Evolutionary conservation across 768 basidiomycete species (phyloP).

Genomic region (Termitomyces heimii): DNA sequence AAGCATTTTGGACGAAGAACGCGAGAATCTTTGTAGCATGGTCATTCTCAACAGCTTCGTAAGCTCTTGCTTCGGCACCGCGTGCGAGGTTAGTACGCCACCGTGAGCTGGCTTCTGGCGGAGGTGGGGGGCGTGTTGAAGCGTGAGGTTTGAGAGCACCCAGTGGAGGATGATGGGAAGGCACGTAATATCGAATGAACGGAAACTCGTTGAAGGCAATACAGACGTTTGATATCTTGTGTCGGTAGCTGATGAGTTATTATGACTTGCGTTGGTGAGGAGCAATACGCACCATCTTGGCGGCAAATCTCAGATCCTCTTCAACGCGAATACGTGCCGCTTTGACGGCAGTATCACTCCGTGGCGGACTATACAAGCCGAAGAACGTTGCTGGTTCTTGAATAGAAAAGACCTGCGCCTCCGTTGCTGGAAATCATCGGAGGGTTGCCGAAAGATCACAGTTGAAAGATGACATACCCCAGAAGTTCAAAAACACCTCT

Average conservation of each 20-base stretch:
- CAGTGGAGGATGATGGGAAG: slow-evolving; percentile 75
- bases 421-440: slow-evolving; percentile 50
- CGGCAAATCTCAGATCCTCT: slow-evolving; percentile 77
- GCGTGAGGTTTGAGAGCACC: slow-evolving; percentile 72
- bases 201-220: slow-evolving; percentile 91
- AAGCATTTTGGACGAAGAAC: slow-evolving; percentile 71
- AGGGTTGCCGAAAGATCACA: not conserved
- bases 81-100: slow-evolving; percentile 83
- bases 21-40: slow-evolving; percentile 80
- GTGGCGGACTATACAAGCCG: slow-evolving; percentile 82
- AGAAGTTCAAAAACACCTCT: slow-evolving; percentile 91
- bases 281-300: slow-evolving; percentile 51
- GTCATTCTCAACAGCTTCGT: slow-evolving; percentile 67
- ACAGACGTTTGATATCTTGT: slow-evolving; percentile 81
- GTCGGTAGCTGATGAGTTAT: not conserved
- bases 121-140: slow-evolving; percentile 61
- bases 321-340: slow-evolving; percentile 71
- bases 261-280: not conserved
- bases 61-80: slow-evolving; percentile 61
- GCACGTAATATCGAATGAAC: slow-evolving; percentile 87
- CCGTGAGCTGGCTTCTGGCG: slow-evolving; percentile 54
- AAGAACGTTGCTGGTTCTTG: slow-evolving; percentile 79
- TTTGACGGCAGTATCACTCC: slow-evolving; percentile 60
- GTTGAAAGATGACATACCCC: slow-evolving; percentile 53
- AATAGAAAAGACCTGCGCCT: slow-evolving; percentile 81